Conservation (phyloP, 2,329 filamentous ascomycete species). For the Fonsecaea monophora region DNA sequence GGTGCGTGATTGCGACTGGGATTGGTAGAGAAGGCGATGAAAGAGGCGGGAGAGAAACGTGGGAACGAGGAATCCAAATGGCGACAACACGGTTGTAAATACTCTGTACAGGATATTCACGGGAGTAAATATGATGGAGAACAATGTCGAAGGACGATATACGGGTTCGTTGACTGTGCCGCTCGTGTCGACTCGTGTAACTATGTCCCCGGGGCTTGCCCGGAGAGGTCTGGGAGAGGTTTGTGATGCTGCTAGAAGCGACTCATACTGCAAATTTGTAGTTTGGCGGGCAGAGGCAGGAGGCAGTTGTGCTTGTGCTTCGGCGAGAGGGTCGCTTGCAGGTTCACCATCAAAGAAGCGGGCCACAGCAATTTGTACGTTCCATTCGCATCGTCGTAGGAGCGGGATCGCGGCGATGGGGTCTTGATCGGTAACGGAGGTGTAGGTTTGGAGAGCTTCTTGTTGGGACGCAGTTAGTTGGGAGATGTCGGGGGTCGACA, state of each 20-base stretch:
- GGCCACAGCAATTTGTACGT: conserved; percentile 94
- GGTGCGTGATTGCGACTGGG: conserved; percentile 28
- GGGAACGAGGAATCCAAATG: conserved; percentile 78
- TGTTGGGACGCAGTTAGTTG: conserved; percentile 80
- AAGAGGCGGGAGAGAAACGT: conserved; percentile 65
- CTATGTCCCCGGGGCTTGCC: conserved; percentile 37
- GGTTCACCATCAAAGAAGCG: conserved; percentile 98
- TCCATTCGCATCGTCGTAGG: conserved; percentile 90
- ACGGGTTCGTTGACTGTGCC: conserved; percentile 65
- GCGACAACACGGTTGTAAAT: conserved; percentile 72
- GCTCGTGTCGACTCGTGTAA: conserved; percentile 74
- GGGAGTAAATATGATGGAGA: conserved; percentile 80
- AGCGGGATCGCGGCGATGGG: conserved; percentile 76
- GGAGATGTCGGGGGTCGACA: conserved; percentile 62
- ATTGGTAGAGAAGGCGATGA: conserved; percentile 77
- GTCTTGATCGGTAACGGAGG: conserved; percentile 84
- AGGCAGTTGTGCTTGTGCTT: conserved; percentile 72
- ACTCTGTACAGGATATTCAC: conserved; percentile 79
- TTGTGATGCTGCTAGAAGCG: conserved; percentile 53
- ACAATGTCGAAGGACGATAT: conserved; percentile 74
- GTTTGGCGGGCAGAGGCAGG: conserved; percentile 68
- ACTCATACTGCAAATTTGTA: conserved; percentile 74
- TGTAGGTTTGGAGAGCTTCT: conserved; percentile 84
- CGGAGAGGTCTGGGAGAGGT: conserved; percentile 35
- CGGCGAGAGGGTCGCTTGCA: conserved; percentile 74